Percentiles rank a stretch among this genome's conserved stretches.
Conservation (phyloP, 257 asterid species). For the Prunella vulgaris region DNA sequence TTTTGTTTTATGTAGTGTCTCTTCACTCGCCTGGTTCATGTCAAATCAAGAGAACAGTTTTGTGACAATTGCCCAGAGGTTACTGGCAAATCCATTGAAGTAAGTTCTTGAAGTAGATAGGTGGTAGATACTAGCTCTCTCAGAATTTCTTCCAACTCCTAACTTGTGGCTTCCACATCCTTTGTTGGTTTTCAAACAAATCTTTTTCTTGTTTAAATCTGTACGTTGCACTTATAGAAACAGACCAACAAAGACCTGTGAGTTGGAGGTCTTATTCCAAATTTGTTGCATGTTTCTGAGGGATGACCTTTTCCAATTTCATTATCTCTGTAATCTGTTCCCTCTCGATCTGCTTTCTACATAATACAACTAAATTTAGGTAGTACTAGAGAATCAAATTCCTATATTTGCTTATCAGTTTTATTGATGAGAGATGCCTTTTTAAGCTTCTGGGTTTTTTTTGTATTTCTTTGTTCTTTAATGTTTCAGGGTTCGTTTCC, state of each 20-base stretch:
- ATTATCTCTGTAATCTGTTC: neutral
- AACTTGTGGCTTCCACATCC: constrained; percentile 8
- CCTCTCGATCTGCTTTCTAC: constrained; percentile 3
- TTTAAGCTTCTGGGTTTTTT: neutral
- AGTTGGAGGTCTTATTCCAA: neutral
- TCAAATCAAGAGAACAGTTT: constrained; percentile 88
- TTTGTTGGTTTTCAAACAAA: constrained; percentile 2
- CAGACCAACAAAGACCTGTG: neutral
- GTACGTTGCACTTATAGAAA: neutral
- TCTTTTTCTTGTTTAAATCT: neutral
- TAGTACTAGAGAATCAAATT: neutral
- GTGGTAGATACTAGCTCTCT: constrained; percentile 1
- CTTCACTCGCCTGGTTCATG: constrained; percentile 99
- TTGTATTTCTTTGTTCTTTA: constrained; percentile 15
- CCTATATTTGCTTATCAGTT: constrained; percentile 2
- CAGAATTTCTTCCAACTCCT: constrained; percentile 13
- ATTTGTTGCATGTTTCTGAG: neutral
- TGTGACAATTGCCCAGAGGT: constrained; percentile 94
- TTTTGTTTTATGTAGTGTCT: constrained; percentile 58
- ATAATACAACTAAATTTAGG: neutral
- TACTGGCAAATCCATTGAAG: constrained; percentile 95
- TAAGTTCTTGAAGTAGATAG: constrained; percentile 41
- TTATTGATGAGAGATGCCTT: constrained; percentile 1
- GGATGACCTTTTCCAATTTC: neutral
- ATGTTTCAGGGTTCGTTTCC: constrained; percentile 89